Evolutionary conservation across 1,284 basidiomycete genomes (phyloP), one percentile per base, ranked within the genome.

Genomic region (Schizopora paradoxa): DNA sequence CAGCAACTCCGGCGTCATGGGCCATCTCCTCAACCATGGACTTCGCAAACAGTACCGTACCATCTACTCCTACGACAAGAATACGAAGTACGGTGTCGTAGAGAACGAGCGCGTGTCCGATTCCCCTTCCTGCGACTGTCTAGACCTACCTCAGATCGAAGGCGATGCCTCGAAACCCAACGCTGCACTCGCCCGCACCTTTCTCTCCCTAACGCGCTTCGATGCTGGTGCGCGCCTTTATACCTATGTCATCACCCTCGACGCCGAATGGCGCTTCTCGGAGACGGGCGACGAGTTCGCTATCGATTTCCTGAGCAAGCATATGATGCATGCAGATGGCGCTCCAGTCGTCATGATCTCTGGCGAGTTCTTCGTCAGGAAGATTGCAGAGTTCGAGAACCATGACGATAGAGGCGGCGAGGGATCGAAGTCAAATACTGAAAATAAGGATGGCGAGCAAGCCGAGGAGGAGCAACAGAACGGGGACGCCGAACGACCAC

Each of bases 301-400:
- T 1, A 69, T 73, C 43, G 66, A 71, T 45, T 57, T 73, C 47
- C 59, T 75, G 26, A 68, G 65, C 57, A 75, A 75, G 52, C 72
- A 74, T 52, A 69, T 67, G n/a, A 73, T 73, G 71, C 73, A 75
- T 55, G 66, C 70, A 25, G 67, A 73, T 52, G 69, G 70, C 10
- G 59, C 68, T n/a, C 33, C 57, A 45, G 62, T 65, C 39, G 60
- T 68, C 38, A 64, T 65, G 2, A 66, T 55, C 50, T 62, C 63
- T 23, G 66, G 66, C 27, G 66, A 67, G 43, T 67, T 68, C 51
- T 64, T 68, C 43, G 61, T 67, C 5, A 55, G 63, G 10, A 54
- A 55, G 6, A 40, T 61, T 8, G 25, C 36, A 6, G 23, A 22
- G 18, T 36, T 18, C 16, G 16, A 21, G 7, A 8, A 11, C 16